phyloP scores from a whole-genome alignment of 371 early-diverging fungal species.

The Rhizopus sp. region DNA sequence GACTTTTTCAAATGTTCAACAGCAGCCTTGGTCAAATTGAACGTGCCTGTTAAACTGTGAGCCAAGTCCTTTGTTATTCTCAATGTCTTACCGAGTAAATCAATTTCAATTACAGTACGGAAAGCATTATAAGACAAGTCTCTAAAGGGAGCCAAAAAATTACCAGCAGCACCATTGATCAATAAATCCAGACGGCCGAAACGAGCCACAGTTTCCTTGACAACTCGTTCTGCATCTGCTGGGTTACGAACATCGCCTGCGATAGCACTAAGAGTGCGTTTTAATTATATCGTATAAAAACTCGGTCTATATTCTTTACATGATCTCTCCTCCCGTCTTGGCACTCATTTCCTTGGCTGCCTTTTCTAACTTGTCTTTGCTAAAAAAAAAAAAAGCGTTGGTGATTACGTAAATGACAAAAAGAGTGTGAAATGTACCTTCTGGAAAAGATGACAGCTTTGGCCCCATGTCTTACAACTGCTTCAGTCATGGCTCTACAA shows the following conservation, averaged over 20 bases:
- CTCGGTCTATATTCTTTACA: slow-evolving; percentile 23
- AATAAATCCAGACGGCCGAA: slow-evolving; percentile 73
- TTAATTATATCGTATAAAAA: neutral
- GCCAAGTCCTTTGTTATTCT: neutral
- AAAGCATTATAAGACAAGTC: slow-evolving; percentile 76
- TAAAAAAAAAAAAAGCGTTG: slow-evolving; percentile 4
- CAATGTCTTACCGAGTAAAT: slow-evolving; percentile 25
- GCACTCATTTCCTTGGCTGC: slow-evolving; percentile 69
- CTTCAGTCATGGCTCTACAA: slow-evolving; percentile 79
- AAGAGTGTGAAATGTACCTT: slow-evolving; percentile 38
- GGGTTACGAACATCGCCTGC: slow-evolving; percentile 70
- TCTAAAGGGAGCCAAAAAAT: slow-evolving; percentile 73
- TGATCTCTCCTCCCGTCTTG: slow-evolving; percentile 56
- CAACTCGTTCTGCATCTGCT: slow-evolving; percentile 63
- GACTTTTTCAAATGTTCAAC: slow-evolving; percentile 69
- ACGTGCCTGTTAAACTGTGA: slow-evolving; percentile 46
- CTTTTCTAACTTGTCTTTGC: slow-evolving; percentile 61
- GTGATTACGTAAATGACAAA: no score
- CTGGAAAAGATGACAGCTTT: slow-evolving; percentile 69
- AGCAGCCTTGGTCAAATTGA: slow-evolving; percentile 77
- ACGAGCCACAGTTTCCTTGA: slow-evolving; percentile 60
- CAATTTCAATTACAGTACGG: slow-evolving; percentile 63
- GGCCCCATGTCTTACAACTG: slow-evolving; percentile 77
- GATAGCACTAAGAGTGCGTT: slow-evolving; percentile 31
- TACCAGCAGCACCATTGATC: slow-evolving; percentile 74